phyloP scores from a whole-genome alignment of 768 basidiomycete genomes.

The Kondoa malvinella region DNA sequence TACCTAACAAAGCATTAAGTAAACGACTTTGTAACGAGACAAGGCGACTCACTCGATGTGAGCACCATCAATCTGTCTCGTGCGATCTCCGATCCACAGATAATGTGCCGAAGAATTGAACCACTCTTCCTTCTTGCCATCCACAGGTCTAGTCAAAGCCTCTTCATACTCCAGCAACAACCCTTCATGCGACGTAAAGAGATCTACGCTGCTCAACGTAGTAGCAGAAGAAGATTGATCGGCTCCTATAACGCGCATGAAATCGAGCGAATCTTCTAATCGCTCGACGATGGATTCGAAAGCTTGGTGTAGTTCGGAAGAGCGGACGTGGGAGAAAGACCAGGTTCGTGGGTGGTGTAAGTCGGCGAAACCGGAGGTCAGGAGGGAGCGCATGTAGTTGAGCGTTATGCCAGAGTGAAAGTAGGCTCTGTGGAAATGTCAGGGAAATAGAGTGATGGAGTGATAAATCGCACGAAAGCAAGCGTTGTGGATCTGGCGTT shows the following conservation, averaged over 20 bases:
- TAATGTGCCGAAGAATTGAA: slow-evolving; percentile 92
- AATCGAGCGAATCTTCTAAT: slow-evolving; percentile 80
- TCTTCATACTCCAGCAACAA: slow-evolving; percentile 82
- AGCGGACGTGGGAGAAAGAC: slow-evolving; percentile 83
- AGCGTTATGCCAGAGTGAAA: slow-evolving; percentile 88
- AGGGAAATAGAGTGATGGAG: background rate
- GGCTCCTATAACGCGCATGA: slow-evolving; percentile 71
- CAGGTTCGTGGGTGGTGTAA: slow-evolving; percentile 50
- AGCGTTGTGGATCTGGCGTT: slow-evolving; percentile 71
- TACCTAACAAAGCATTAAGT: slow-evolving; percentile 33
- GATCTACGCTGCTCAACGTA: slow-evolving; percentile 72
- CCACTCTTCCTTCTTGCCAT: slow-evolving; percentile 28
- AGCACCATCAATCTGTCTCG: slow-evolving; percentile 73
- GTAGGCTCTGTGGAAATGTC: slow-evolving; percentile 50
- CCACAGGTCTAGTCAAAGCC: slow-evolving; percentile 52
- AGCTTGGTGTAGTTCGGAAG: slow-evolving; percentile 49
- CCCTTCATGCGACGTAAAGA: slow-evolving; percentile 63
- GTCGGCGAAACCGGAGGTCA: slow-evolving; percentile 76
- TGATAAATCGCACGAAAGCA: slow-evolving; percentile 47
- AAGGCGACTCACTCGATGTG: slow-evolving; percentile 51
- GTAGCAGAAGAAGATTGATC: slow-evolving; percentile 39
- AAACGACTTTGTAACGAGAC: background rate
- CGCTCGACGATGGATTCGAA: slow-evolving; percentile 72
- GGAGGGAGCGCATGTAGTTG: slow-evolving; percentile 73
- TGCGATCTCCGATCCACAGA: slow-evolving; percentile 94